Evolutionary conservation across 176 grass and related monocot species (phyloP), one percentile per base, ranked within the genome.

Genomic region (Saccharum spontaneum): DNA sequence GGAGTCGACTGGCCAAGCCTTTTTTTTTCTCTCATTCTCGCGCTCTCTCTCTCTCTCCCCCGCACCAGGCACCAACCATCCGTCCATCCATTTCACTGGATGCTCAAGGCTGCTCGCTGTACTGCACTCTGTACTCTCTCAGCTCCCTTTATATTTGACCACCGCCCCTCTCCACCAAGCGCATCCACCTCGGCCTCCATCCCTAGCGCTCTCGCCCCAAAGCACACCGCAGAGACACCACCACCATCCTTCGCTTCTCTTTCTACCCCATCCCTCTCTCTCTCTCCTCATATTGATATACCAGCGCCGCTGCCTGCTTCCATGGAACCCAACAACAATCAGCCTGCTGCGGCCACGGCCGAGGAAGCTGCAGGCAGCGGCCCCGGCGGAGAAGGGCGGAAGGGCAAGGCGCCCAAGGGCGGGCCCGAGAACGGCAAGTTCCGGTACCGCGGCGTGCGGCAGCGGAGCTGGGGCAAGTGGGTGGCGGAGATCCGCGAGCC

Each of bases 131-230:
- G 28, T 10, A 12, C 4, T 64, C 66, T 54, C 31, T 63, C 81
- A 36, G 83, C 10, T 1, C 12, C 60, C 75, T 76, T 84, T 87
- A 91, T 92, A 91, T 91, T 91, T 98, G 93, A 98, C 96, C 91
- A 95, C 96, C 93, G 93, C 93, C 91, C 89, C 87, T 93, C 73
- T 91, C 54, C 79, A 24, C 93, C 96, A 98, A 88, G 86, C 92
- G 83, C 34, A 92, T 75, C 85, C 67, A 74, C 84, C 88, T 90
- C 88, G 73, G 34, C 67, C 73, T 73, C 67, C 74, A 83, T 79
- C 73, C 87, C 75, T 82, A 82, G 67, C 75, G 71, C 77, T 10
- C 79, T 72, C 59, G 18, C 80, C 85, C 49, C 73, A 90, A 76
- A 28, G 45, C 82, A 52, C 40, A 15, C 9, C n/a, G 20, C 73